These are phyloP conservation scores for Madurella mycetomatis DNA, from an alignment of 2,329 filamentous ascomycete species.

Conservation along the genomic window DNA sequence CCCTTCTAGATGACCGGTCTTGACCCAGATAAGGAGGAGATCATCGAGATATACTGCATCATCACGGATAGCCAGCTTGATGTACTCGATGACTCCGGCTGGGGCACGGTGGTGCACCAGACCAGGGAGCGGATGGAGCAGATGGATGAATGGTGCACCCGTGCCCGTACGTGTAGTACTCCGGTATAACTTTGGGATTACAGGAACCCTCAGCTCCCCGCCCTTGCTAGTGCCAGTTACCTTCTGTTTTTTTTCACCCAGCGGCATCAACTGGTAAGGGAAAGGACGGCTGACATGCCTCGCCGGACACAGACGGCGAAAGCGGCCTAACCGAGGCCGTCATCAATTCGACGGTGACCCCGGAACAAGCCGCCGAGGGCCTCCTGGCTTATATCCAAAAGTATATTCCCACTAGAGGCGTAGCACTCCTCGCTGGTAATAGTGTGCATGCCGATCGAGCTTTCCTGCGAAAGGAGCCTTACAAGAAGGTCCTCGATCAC, in stretches of 20 bases:
- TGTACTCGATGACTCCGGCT: conserved; percentile 70
- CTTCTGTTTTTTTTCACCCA: too few species aligned
- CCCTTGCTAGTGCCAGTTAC: too few species aligned
- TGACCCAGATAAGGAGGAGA: conserved; percentile 71
- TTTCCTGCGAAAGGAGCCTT: conserved; percentile 74
- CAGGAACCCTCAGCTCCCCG: too few species aligned
- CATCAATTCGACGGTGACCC: conserved; percentile 65
- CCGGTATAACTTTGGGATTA: too few species aligned
- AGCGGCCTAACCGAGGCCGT: conserved; percentile 80
- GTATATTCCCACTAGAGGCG: conserved; percentile 61
- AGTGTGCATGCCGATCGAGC: conserved; percentile 85
- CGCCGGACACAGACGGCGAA: conserved; percentile 45
- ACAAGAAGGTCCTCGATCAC: conserved; percentile 66
- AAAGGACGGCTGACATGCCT: neutral
- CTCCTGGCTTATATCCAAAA: conserved; percentile 75
- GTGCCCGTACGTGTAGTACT: conserved; percentile 46
- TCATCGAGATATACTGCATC: conserved; percentile 89
- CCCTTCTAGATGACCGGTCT: conserved; percentile 82
- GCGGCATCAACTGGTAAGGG: too few species aligned
- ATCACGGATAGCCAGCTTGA: conserved; percentile 78
- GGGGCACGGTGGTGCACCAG: conserved; percentile 75
- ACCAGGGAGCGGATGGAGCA: conserved; percentile 62
- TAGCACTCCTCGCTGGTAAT: conserved; percentile 80
- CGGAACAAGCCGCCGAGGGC: conserved; percentile 64
- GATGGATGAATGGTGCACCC: conserved; percentile 88